Percentiles rank a stretch among this genome's conserved stretches.
Evolutionary conservation across 1,284 basidiomycete species (phyloP).

Genomic region (Sphagnurus paluster): DNA sequence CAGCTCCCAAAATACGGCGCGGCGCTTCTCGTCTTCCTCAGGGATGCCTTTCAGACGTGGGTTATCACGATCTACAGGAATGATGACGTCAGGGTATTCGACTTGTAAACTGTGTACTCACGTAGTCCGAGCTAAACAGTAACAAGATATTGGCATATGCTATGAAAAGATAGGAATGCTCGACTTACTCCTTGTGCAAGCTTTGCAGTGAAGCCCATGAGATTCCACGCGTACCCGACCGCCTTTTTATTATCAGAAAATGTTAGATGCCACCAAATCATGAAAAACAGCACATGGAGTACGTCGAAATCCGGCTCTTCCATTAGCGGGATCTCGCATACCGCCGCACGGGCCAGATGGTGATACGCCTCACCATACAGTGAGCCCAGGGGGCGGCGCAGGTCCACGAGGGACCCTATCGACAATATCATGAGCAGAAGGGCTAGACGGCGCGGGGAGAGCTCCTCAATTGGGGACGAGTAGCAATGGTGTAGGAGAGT

Average conservation of each 20-base stretch:
- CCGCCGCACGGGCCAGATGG: constrained; percentile 62
- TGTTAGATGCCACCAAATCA: constrained; percentile 70
- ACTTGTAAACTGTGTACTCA: constrained; percentile 32
- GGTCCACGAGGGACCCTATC: constrained; percentile 66
- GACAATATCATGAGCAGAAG: constrained; percentile 68
- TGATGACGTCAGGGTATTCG: constrained; percentile 4
- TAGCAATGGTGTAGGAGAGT: constrained; percentile 68
- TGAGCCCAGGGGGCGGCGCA: constrained; percentile 50
- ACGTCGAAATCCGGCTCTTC: constrained; percentile 69
- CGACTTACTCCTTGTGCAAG: constrained; percentile 56
- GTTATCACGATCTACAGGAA: constrained; percentile 62
- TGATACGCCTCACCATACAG: constrained; percentile 66
- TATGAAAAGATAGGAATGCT: constrained; percentile 6
- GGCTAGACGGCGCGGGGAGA: constrained; percentile 62
- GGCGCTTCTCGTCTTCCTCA: constrained; percentile 69
- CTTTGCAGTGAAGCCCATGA: constrained; percentile 63
- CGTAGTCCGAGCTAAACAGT: constrained; percentile 51
- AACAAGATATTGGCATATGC: constrained; percentile 1
- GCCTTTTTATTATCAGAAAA: constrained; percentile 69
- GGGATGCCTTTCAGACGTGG: constrained; percentile 64
- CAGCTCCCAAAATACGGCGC: constrained; percentile 73
- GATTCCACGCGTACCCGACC: constrained; percentile 66
- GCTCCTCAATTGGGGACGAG: constrained; percentile 48
- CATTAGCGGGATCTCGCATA: constrained; percentile 69
- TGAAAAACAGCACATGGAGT: constrained; percentile 68